A percentile compares a stretch with the other conserved stretches of the same genome.
These are phyloP conservation scores for Dioszegia hungarica DNA, from an alignment of 768 basidiomycete species.

Conservation along the genomic window DNA sequence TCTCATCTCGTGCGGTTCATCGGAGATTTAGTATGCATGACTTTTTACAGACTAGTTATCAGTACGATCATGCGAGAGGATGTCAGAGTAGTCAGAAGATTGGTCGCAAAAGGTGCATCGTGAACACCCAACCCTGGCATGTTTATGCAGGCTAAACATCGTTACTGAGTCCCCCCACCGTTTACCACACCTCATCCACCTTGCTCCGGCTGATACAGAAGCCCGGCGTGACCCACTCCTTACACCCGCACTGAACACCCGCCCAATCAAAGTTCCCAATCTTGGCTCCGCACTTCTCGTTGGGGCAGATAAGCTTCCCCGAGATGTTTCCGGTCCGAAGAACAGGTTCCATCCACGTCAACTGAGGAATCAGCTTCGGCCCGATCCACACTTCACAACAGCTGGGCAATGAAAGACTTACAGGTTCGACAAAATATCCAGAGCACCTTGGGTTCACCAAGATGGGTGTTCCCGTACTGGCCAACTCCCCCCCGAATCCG, in stretches of 20 bases:
- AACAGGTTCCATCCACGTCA: slow-evolving; percentile 93
- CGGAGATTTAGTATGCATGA: no score
- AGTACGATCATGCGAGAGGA: no score
- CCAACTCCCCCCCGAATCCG: slow-evolving; percentile 7
- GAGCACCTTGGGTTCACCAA: slow-evolving; percentile 79
- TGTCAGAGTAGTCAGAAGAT: no score
- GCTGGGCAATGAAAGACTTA: slow-evolving; percentile 41
- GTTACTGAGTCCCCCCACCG: no score
- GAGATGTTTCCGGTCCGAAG: slow-evolving; percentile 68
- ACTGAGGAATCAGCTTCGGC: slow-evolving; percentile 52
- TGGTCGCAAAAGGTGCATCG: no score
- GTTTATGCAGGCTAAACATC: background rate
- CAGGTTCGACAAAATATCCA: slow-evolving; percentile 94
- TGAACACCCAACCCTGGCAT: background rate
- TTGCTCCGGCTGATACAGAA: slow-evolving; percentile 59
- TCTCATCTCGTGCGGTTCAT: no score
- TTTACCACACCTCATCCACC: slow-evolving; percentile 55
- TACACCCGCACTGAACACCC: slow-evolving; percentile 83
- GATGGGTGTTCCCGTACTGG: slow-evolving; percentile 34
- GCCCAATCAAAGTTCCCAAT: slow-evolving; percentile 98
- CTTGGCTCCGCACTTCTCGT: slow-evolving; percentile 82
- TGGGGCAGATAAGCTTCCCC: slow-evolving; percentile 89
- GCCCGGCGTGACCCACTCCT: slow-evolving; percentile 83
- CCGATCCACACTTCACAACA: background rate
- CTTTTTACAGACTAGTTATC: no score